Evolutionary conservation across 2,329 filamentous ascomycete genomes (phyloP), one percentile per base, ranked within the genome.

Genomic region (Aspergillus clavatus): DNA sequence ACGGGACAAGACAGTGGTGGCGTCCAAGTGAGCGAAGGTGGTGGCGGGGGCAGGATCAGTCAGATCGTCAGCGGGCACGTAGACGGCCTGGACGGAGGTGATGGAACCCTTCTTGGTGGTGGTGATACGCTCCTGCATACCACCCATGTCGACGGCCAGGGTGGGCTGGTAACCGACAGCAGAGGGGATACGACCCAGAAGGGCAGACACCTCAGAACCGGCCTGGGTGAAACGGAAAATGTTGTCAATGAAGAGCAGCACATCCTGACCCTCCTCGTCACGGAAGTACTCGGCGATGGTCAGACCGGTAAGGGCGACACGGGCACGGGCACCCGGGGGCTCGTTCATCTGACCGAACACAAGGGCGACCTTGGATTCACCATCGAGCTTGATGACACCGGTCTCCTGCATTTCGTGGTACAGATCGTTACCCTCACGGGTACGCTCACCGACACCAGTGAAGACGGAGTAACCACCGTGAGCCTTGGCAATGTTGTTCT

Each of bases 391-490:
- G 77, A 98, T 98, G 82, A 98, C 93, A 70, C 87, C 89, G 62
- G 93, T 98, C 80, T 98, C 91, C 82, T 97, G 93, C 93, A 98
- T 98, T 84, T 98, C 93, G 80, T 98, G 91, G 86, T 98, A 98
- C 82, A 98, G 77, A 85, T 98, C 93, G 84, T 98, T 98, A 83
- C 93, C 93, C 85, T 98, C 93, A 89, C 93, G 93, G 72, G 93
- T 98, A 82, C 93, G 91, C 86, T 98, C 93, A 74, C 93, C 93
- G 77, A 98, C 93, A 91, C 93, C 93, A 72, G 89, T 95, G 86
- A 98, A 98, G 73, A 98, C 93, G 61, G 93, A 98, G 87, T 95
- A 98, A 95, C 93, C 93, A 95, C 93, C 93, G 81, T 98, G 93
- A 65, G 93, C 93, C 84, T 97, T 97, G 78, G 93, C 93, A 72